phyloP scores from a whole-genome alignment of 768 basidiomycete genomes.

The Strobilomyces confusus region DNA sequence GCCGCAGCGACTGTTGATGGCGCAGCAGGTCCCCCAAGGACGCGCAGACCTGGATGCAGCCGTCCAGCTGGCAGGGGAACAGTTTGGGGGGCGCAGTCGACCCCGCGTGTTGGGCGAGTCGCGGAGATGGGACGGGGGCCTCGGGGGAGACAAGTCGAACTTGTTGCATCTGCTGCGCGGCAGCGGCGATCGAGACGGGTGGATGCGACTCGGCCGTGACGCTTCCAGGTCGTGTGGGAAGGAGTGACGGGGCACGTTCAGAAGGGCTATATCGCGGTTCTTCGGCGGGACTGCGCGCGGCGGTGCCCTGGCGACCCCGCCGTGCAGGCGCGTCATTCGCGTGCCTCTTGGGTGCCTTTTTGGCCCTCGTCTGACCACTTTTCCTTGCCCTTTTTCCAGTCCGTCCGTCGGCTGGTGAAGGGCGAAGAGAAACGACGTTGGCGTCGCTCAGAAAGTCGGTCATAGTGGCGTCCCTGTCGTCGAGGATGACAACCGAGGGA shows the following conservation, averaged over 20 bases:
- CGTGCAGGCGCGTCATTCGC: not conserved
- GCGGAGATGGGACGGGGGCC: too few relatives aligned
- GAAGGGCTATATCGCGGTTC: not conserved
- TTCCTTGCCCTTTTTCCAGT: conserved; percentile 2
- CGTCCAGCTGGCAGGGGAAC: conserved; percentile 22
- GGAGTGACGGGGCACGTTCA: not conserved
- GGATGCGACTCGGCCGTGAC: not conserved
- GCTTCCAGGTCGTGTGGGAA: not conserved
- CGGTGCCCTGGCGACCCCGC: too few relatives aligned
- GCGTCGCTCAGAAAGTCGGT: too few relatives aligned
- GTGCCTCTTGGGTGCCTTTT: conserved; percentile 15
- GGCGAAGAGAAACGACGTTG: too few relatives aligned
- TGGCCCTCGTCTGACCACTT: not conserved
- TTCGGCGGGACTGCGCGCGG: too few relatives aligned
- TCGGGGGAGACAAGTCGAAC: too few relatives aligned
- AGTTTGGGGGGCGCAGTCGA: conserved; percentile 1
- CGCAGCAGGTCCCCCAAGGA: conserved; percentile 27
- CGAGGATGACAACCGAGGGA: too few relatives aligned
- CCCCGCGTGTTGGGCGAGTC: too few relatives aligned
- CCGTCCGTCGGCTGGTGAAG: too few relatives aligned
- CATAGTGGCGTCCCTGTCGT: too few relatives aligned
- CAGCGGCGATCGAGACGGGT: conserved; percentile 1
- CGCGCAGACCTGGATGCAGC: conserved; percentile 28
- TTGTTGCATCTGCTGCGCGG: not conserved
- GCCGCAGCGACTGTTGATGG: conserved; percentile 29